Percentiles rank a stretch among this genome's conserved stretches.
Evolutionary conservation across 768 basidiomycete genomes (phyloP).

Genomic region (Amanita muscaria): DNA sequence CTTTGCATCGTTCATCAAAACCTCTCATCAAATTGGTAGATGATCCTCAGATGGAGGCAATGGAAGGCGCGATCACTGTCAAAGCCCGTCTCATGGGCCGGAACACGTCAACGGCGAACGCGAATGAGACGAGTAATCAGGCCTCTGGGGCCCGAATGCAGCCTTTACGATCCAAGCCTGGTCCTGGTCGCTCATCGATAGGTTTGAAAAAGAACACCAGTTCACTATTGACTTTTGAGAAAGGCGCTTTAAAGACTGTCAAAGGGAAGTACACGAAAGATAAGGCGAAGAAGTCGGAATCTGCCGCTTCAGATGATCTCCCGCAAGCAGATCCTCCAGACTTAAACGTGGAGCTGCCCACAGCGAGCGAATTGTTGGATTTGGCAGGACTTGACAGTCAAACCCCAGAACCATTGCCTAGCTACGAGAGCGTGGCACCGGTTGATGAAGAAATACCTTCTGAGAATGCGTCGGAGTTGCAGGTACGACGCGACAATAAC

Average conservation of each 20-base stretch:
- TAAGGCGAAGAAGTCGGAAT: background rate
- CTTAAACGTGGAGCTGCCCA: conserved; percentile 4
- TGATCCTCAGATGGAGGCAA: conserved; percentile 22
- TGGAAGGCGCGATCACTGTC: conserved; percentile 35
- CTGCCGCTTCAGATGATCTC: background rate
- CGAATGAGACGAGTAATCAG: conserved; percentile 5
- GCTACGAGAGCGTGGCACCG: conserved; percentile 38
- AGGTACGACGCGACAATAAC: background rate
- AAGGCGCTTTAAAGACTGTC: conserved; percentile 42
- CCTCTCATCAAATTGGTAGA: conserved; percentile 49
- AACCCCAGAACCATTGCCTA: conserved; percentile 35
- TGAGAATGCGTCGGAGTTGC: background rate
- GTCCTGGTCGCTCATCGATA: conserved; percentile 43
- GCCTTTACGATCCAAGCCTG: conserved; percentile 26
- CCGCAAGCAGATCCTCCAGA: background rate
- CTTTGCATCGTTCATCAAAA: conserved; percentile 41
- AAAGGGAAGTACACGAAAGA: conserved; percentile 32
- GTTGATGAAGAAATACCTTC: background rate
- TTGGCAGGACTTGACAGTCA: conserved; percentile 37
- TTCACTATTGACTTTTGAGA: conserved; percentile 46
- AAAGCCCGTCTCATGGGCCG: conserved; percentile 37
- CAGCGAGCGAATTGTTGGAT: conserved; percentile 33
- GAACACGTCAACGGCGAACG: conserved; percentile 10
- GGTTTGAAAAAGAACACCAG: conserved; percentile 35
- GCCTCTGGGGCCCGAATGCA: background rate